These are phyloP conservation scores for Thalassiosira mediterranea DNA, from an alignment of 352 stramenopile genomes.

Conservation along the genomic window DNA sequence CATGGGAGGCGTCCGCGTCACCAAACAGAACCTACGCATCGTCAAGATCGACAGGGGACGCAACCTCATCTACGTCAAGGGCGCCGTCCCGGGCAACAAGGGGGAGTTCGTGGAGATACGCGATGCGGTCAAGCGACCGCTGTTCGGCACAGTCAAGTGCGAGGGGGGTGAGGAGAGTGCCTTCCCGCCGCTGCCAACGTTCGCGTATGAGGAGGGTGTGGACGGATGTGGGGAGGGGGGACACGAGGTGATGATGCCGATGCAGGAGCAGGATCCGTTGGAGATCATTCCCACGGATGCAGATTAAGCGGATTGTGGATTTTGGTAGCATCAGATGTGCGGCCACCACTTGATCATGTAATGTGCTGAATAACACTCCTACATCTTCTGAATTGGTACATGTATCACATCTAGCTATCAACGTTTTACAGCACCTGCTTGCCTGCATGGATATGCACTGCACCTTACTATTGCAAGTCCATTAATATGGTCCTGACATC, in stretches of 20 bases:
- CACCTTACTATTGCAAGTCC: neutral
- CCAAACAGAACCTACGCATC: conserved; percentile 92
- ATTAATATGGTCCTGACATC: too few relatives aligned
- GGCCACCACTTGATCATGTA: too few relatives aligned
- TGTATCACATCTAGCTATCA: too few relatives aligned
- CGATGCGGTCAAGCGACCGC: conserved; percentile 80
- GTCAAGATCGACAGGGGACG: conserved; percentile 83
- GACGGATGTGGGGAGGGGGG: conserved; percentile 74
- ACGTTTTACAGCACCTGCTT: too few relatives aligned
- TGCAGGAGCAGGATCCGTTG: conserved; percentile 75
- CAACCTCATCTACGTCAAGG: conserved; percentile 80
- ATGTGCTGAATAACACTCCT: too few relatives aligned
- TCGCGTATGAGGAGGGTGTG: conserved; percentile 76
- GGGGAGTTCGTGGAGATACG: conserved; percentile 82
- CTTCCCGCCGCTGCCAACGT: conserved; percentile 78
- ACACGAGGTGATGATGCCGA: conserved; percentile 81
- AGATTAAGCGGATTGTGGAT: conserved; percentile 12
- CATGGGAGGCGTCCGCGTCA: conserved; percentile 93
- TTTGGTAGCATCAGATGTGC: too few relatives aligned
- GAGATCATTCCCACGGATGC: conserved; percentile 48
- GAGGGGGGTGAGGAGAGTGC: conserved; percentile 53
- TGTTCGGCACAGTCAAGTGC: conserved; percentile 78
- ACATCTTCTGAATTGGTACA: too few relatives aligned
- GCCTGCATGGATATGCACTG: too few relatives aligned
- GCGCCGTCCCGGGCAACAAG: conserved; percentile 77